Evolutionary conservation across 805 yeast genomes (phyloP), one percentile per base, ranked within the genome.

Genomic region (Spathaspora hagerdaliae): DNA sequence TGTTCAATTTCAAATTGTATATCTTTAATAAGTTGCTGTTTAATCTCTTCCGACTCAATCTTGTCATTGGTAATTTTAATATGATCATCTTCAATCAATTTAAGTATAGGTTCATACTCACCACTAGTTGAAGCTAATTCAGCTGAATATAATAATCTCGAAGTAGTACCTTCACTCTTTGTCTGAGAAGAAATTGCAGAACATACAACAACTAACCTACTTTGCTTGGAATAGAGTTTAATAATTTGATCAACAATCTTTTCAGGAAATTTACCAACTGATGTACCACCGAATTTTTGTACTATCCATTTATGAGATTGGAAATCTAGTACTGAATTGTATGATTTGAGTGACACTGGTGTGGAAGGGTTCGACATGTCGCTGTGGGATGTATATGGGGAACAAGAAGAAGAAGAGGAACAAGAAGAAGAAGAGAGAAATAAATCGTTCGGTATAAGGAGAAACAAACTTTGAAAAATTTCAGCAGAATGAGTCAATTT

Each of bases 261-360:
- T 42, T 77, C 82, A 8, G 97, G 87, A 64, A 94, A 91, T 63
- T 94, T 94, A 19, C 99, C 99, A 31, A 94, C 97, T 39, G 94
- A 83, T 12, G 99, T 94, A 44, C 99, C 99, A 41, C 99, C 99
- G 59, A 88, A 94, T 66, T 94, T 94, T 65, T 94, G 99, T 6
- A 94, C 59, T 36, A 71, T 53, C 77, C 77, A 72, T 7, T 71
- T 71, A 12, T 34, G 24, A 9, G 27, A 35, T 31, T 59, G 61
- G 37, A 72, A 56, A 51, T 72, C 77, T 29, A 67, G 59, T 36
- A 72, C 73, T 2, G 75, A 70, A 45, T 69, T 71, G 45, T 68
- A 72, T 2, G 73, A 66, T 11, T 55, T 61, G 4, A 48, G 27
- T n/a, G 48, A 41, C 36, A 31, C 24, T 12, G 47, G 19, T 2